Evolutionary conservation across 345 rosid species (phyloP), one percentile per base, ranked within the genome.

Genomic region (Citrus mangshanensis): DNA sequence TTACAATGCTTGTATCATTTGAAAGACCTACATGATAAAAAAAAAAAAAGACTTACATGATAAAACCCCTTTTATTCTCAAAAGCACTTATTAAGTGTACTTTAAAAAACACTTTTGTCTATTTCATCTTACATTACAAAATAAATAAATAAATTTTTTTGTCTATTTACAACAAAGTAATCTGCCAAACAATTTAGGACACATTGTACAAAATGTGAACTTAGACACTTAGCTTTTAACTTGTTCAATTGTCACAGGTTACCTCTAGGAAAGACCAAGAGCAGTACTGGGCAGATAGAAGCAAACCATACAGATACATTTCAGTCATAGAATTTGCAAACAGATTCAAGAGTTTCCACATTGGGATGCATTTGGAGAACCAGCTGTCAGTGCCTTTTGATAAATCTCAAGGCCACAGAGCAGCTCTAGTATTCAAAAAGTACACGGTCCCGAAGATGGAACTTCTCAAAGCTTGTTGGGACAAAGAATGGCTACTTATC

Each of bases 261-360:
- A 89, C 95, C 3, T 96, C 97, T 68, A 92, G 75, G 79, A 96
- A 94, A 84, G 98, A 96, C 84, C 98, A 94, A 81, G 93, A 90
- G 72, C 99, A 94, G 72, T 96, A 94, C 64, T 93, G 97, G 98
- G 86, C 82, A 30, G 90, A 92, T 71, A 85, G 77, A 67, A 85
- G 32, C 61, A 88, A 73, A 67, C 95, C 94, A 7, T 94, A 94
- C 86, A 83, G 85, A 74, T 96, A 84, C 84, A 77, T 90, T 32
- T 25, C 94, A 60, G 97, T 93, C 4, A 28, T 87, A 1, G 92
- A 89, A 49, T 91, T 96, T 77, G 87, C 88, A 9, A 66, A 83
- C 58, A 85, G 77, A 30, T 93, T 90, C 90, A 90, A 82, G 90
- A 77, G 61, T 49, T 96, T 89, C 84, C 94, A 92, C 68, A 91